These are phyloP conservation scores for Xylaria sp. DNA, from an alignment of 2,329 filamentous ascomycete species.

Conservation along the genomic window DNA sequence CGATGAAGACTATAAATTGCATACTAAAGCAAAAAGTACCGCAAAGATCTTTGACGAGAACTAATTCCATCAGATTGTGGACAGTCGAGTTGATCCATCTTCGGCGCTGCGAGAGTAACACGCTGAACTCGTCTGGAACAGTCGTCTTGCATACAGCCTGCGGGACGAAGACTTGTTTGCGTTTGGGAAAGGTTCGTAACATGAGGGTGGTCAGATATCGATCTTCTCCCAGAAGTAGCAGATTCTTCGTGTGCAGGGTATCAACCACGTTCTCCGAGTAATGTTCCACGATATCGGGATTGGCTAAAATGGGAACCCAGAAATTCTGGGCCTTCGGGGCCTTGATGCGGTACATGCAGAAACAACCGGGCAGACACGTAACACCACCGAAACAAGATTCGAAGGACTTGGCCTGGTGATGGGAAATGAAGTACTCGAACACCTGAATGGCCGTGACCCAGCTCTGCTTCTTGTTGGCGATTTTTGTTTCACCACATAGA, in stretches of 20 bases:
- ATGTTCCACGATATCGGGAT: conserved; percentile 98
- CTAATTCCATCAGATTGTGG: conserved; percentile 97
- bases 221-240: conserved; percentile 94
- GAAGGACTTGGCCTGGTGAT: conserved; percentile 96
- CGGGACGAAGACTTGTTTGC: conserved; percentile 98
- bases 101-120: conserved; percentile 91
- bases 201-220: conserved; percentile 96
- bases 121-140: conserved; percentile 90
- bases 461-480: conserved; percentile 93
- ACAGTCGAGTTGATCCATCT: conserved; percentile 99
- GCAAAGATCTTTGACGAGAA: conserved; percentile 94
- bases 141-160: conserved; percentile 99
- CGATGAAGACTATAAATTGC: conserved; percentile 98
- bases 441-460: conserved; percentile 99
- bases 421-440: conserved; percentile 99
- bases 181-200: conserved; percentile 98
- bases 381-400: conserved; percentile 99
- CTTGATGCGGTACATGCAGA: conserved; percentile 99
- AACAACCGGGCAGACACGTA: conserved; percentile 96
- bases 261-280: conserved; percentile 99
- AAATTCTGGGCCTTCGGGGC: conserved; percentile 98
- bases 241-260: conserved; percentile 96
- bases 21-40: conserved; percentile 99
- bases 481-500: conserved; percentile 98
- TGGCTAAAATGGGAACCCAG: conserved; percentile 98